These are phyloP conservation scores for Hyaloscypha hepaticicola DNA, from an alignment of 495 filamentous ascomycete genomes.

Conservation along the genomic window DNA sequence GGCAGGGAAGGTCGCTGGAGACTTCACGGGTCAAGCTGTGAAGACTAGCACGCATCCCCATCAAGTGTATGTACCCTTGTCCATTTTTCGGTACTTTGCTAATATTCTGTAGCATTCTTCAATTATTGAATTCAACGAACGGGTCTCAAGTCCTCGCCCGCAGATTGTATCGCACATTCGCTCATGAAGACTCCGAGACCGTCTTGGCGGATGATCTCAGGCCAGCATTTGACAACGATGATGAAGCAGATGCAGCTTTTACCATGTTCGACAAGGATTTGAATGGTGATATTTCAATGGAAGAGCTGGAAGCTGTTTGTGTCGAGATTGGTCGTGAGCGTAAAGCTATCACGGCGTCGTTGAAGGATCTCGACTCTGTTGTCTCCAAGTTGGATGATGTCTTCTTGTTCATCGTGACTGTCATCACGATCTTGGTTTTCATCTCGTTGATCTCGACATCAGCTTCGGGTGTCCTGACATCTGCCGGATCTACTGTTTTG, in stretches of 20 bases:
- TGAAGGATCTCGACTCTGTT: slow-evolving; percentile 95
- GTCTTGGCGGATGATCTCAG: slow-evolving; percentile 75
- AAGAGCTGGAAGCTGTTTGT: slow-evolving; percentile 89
- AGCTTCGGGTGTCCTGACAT: slow-evolving; percentile 78
- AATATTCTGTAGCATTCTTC: slow-evolving; percentile 48
- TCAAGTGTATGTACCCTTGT: slow-evolving; percentile 55
- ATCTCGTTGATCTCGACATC: slow-evolving; percentile 86
- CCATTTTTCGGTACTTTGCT: slow-evolving; percentile 6
- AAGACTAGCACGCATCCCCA: slow-evolving; percentile 75
- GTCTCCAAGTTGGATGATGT: slow-evolving; percentile 88
- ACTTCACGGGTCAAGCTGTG: slow-evolving; percentile 84
- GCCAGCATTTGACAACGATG: slow-evolving; percentile 75
- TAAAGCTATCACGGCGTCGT: slow-evolving; percentile 88
- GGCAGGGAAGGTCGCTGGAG: slow-evolving; percentile 86
- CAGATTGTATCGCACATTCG: slow-evolving; percentile 89
- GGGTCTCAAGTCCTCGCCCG: slow-evolving; percentile 87
- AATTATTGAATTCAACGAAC: slow-evolving; percentile 66
- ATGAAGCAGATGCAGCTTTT: slow-evolving; percentile 91
- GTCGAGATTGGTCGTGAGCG: slow-evolving; percentile 94
- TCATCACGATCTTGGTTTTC: slow-evolving; percentile 81
- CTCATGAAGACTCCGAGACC: slow-evolving; percentile 68
- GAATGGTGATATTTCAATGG: slow-evolving; percentile 96
- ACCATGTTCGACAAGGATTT: slow-evolving; percentile 94
- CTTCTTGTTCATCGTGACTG: slow-evolving; percentile 78
- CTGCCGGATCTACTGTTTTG: slow-evolving; percentile 79